phyloP scores from a whole-genome alignment of 805 yeast species.

The Schwanniomyces yamadae region DNA sequence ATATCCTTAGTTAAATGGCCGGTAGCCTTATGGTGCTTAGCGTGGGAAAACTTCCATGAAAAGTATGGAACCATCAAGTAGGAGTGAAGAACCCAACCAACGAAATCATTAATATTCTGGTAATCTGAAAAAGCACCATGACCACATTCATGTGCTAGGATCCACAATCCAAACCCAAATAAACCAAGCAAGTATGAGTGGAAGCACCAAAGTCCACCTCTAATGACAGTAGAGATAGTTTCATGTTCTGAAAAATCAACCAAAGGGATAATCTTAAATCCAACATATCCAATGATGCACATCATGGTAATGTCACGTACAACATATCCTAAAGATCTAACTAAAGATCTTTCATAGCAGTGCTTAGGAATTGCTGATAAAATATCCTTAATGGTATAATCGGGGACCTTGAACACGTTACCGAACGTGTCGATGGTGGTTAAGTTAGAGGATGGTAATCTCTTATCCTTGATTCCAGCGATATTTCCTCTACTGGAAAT shows the following conservation, averaged over 20 bases:
- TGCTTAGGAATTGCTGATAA: conserved; percentile 58
- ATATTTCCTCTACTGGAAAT: conserved; percentile 11
- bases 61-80: conserved; percentile 58
- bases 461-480: conserved; percentile 9
- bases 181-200: conserved; percentile 44
- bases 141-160: conserved; percentile 65
- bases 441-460: conserved; percentile 8
- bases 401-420: conserved; percentile 58
- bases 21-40: conserved; percentile 63
- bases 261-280: conserved; percentile 42
- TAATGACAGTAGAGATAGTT: conserved; percentile 18
- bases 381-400: conserved; percentile 57
- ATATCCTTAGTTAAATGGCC: conserved; percentile 60
- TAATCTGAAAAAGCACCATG: conserved; percentile 62
- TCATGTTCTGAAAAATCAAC: conserved; percentile 25
- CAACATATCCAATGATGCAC: conserved; percentile 42
- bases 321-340: conserved; percentile 51
- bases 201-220: conserved; percentile 43
- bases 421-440: conserved; percentile 54
- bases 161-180: conserved; percentile 60
- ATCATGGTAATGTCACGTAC: conserved; percentile 50
- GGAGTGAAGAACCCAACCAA: conserved; percentile 63
- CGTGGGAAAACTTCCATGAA: conserved; percentile 61
- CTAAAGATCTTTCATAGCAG: conserved; percentile 55
- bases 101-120: conserved; percentile 49